A percentile compares a stretch with the other conserved stretches of the same genome.
These are phyloP conservation scores for Leccinum variabile DNA, from an alignment of 1,284 basidiomycete genomes.

Conservation along the genomic window DNA sequence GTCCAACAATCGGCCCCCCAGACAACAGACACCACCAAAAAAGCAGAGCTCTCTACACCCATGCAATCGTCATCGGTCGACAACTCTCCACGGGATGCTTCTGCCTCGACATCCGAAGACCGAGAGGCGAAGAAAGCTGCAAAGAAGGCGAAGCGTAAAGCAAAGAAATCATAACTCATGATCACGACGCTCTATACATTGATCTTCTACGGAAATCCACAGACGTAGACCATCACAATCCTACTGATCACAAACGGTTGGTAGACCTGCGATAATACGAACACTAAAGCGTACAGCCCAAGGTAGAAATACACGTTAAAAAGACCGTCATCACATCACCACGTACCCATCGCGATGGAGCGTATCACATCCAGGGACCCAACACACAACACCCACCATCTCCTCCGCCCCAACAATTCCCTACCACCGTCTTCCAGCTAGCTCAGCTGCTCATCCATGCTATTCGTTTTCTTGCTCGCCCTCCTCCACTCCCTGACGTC, in stretches of 20 bases:
- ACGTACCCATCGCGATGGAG: slow-evolving; percentile 35
- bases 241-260: slow-evolving; percentile 9
- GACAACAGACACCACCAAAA: slow-evolving; percentile 1
- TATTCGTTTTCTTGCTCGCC: too few species aligned
- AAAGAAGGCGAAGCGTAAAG: slow-evolving; percentile 28
- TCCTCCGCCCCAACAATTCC: slow-evolving; percentile 10
- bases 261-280: not conserved
- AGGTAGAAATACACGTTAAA: not conserved
- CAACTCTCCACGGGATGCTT: slow-evolving; percentile 12
- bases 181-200: slow-evolving; percentile 24
- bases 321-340: slow-evolving; percentile 11
- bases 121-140: slow-evolving; percentile 15
- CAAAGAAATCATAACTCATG: slow-evolving; percentile 17
- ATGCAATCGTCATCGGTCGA: slow-evolving; percentile 2
- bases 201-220: slow-evolving; percentile 14
- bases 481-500: too few species aligned
- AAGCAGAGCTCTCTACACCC: slow-evolving; percentile 13
- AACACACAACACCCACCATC: slow-evolving; percentile 29
- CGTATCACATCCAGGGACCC: slow-evolving; percentile 23
- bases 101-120: slow-evolving; percentile 15
- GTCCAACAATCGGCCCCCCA: too few species aligned
- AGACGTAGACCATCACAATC: slow-evolving; percentile 4
- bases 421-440: too few species aligned
- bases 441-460: too few species aligned
- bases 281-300: slow-evolving; percentile 26